Evolutionary conservation across 495 filamentous ascomycete genomes (phyloP), one percentile per base, ranked within the genome.

Genomic region (Cenococcum geophilum): DNA sequence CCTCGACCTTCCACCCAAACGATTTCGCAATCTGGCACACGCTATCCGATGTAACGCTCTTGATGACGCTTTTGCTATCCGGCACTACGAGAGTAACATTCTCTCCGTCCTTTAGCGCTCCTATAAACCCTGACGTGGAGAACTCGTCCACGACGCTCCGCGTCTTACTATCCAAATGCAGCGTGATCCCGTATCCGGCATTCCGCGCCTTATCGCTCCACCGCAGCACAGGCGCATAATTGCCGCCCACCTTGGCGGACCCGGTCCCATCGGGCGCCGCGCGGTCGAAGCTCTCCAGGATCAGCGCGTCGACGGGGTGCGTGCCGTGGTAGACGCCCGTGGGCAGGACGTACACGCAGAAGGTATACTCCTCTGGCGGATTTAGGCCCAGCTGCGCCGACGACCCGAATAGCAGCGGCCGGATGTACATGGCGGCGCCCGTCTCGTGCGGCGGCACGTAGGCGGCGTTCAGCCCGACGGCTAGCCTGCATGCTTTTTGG

Each of bases 291-390:
- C 84, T 79, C 65, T 90, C 88, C 22, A 96, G 75, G 53, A 96
- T 84, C 54, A 95, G 73, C 6, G 85, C 88, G 71, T 87, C 82
- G 10, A 95, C 89, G 0, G 91, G 86, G 67, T 89, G 81, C 4
- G 86, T 82, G 1, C 91, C 91, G 67, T 96, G 92, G 72, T 95
- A 96, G 5, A 95, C 91, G 1, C 91, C 90, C 4, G 88, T 89
- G 0, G 91, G 91, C 63, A 92, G 77, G 0, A 91, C 90, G 61
- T 83, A 96, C 27, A 96, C 91, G 42, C 78, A 82, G 67, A 96
- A 91, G 0, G 84, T 91, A 72, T 93, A 96, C 71, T 92, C 91
- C 51, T 96, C 89, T 0, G 90, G 89, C 32, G 91, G 87, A 60
- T 76, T 86, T 20, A 96, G 74, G 0, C 89, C 89, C 51, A 96